Percentiles rank a stretch among this genome's conserved stretches.
phyloP scores from a whole-genome alignment of 129 eudicot species.

The Saposhnikovia divaricata region DNA sequence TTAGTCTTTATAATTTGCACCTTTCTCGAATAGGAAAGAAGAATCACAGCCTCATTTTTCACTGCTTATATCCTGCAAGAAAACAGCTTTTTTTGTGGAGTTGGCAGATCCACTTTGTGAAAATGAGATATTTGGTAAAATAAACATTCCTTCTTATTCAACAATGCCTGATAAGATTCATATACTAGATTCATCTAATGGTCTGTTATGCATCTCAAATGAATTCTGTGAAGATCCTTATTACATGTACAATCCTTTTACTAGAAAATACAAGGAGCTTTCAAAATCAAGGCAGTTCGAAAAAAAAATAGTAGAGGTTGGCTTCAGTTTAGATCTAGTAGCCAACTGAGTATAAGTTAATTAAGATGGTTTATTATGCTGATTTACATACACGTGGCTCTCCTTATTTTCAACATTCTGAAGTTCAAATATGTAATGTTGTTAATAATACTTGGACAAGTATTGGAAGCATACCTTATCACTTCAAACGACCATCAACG shows the following conservation, averaged over 20 bases:
- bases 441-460: too few relatives aligned
- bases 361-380: background rate
- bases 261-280: constrained; percentile 7
- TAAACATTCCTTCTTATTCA: background rate
- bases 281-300: background rate
- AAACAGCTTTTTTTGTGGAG: background rate
- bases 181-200: constrained; percentile 20
- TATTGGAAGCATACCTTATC: too few relatives aligned
- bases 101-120: background rate
- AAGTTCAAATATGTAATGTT: background rate
- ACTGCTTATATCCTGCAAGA: background rate
- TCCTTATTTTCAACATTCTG: background rate
- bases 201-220: constrained; percentile 16
- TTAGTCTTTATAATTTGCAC: constrained; percentile 3
- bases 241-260: constrained; percentile 21
- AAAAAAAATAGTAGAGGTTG: background rate
- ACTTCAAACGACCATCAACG: too few relatives aligned
- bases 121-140: background rate
- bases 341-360: background rate
- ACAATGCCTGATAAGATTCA: constrained; percentile 1
- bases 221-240: background rate
- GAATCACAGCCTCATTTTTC: background rate
- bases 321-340: background rate
- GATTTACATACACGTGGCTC: background rate
- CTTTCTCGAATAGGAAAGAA: background rate